Evolutionary conservation across 306 rosid genomes (phyloP).

Genomic region (Neltuma alba): DNA sequence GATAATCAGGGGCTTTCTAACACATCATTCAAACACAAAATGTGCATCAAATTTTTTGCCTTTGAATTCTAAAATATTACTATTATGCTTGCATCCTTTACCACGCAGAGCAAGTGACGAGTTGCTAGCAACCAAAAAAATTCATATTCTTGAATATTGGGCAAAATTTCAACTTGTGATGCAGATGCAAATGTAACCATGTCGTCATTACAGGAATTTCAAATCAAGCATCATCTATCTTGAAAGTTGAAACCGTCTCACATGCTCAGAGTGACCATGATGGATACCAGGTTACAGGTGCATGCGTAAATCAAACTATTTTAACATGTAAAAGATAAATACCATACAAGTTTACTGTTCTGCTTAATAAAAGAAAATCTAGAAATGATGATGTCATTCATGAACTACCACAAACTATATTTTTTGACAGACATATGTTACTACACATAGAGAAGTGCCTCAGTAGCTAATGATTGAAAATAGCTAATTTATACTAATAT

Average conservation of each 20-base stretch:
- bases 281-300: too few species aligned
- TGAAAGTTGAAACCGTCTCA: neutral
- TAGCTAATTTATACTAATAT: slow-evolving; percentile 15
- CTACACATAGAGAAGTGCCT: slow-evolving; percentile 6
- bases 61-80: slow-evolving; percentile 1
- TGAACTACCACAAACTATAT: neutral
- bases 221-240: neutral
- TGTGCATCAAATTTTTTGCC: slow-evolving; percentile 18
- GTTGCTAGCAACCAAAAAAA: neutral
- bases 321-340: too few species aligned
- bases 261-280: neutral
- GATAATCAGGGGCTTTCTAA: too few species aligned
- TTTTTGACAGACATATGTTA: slow-evolving; percentile 15
- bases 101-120: neutral
- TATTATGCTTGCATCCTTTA: slow-evolving; percentile 16
- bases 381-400: neutral
- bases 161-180: neutral
- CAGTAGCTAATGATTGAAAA: slow-evolving; percentile 5
- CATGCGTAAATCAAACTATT: too few species aligned
- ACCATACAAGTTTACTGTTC: neutral
- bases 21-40: slow-evolving; percentile 10
- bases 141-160: neutral
- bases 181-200: neutral
- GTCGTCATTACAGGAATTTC: neutral
- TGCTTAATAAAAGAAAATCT: neutral